A percentile compares a stretch with the other conserved stretches of the same genome.
phyloP scores from a whole-genome alignment of 2,329 filamentous ascomycete genomes.

The Teratosphaeria pseudoeucalypti region DNA sequence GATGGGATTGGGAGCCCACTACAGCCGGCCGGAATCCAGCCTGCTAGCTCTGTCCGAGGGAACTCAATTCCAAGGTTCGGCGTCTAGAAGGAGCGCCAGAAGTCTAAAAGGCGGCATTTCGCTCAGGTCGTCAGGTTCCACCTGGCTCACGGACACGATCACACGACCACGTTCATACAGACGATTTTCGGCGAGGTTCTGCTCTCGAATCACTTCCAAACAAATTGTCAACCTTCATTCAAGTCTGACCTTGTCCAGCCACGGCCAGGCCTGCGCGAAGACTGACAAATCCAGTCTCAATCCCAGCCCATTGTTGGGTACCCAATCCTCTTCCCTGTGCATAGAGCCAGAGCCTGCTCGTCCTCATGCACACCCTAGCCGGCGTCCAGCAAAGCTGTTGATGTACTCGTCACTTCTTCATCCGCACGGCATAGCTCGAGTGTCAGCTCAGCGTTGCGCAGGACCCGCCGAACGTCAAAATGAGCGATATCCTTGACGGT shows the following conservation, averaged over 20 bases:
- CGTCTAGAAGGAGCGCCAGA: background rate
- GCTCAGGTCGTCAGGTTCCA: background rate
- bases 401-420: background rate
- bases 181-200: background rate
- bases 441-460: background rate
- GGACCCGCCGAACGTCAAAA: background rate
- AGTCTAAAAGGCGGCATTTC: background rate
- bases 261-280: background rate
- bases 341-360: background rate
- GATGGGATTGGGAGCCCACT: background rate
- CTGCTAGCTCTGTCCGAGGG: no score
- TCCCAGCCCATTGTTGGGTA: background rate
- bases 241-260: background rate
- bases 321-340: background rate
- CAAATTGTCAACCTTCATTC: background rate
- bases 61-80: background rate
- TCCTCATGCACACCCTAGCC: background rate
- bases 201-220: background rate
- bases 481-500: background rate
- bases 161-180: background rate
- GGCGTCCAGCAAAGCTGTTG: background rate
- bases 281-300: background rate
- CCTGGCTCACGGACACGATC: background rate
- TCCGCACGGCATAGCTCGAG: background rate
- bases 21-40: no score